phyloP scores from a whole-genome alignment of 1,139 yeast genomes.

The Protomyces lactucae-debilis region DNA sequence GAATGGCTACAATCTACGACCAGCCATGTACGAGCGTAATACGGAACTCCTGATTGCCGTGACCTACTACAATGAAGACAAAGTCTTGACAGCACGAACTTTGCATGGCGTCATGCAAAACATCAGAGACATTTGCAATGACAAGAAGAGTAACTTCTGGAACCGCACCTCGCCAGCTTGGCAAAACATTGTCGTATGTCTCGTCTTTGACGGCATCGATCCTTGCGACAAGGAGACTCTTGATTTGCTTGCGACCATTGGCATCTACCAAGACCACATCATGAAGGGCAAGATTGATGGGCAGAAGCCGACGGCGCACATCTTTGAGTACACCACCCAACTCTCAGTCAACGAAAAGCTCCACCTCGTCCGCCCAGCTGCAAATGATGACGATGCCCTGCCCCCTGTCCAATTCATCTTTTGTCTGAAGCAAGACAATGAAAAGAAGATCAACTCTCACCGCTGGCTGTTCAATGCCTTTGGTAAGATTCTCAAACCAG shows the following conservation, averaged over 20 bases:
- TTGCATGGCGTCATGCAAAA: constrained; percentile 91
- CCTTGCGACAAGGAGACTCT: constrained; percentile 73
- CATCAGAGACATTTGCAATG: constrained; percentile 71
- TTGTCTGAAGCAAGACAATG: constrained; percentile 81
- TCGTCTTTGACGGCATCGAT: constrained; percentile 91
- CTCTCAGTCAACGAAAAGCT: constrained; percentile 53
- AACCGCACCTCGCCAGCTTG: constrained; percentile 84
- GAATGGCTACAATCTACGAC: constrained; percentile 75
- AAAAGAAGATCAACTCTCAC: constrained; percentile 89
- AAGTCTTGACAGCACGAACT: constrained; percentile 78
- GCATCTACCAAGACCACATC: constrained; percentile 91
- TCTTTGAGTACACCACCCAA: constrained; percentile 60
- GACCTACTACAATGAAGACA: constrained; percentile 94
- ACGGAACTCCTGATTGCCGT: constrained; percentile 85
- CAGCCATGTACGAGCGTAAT: constrained; percentile 66
- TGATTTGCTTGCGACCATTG: constrained; percentile 82
- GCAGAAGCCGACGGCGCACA: constrained; percentile 80
- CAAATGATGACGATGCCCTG: constrained; percentile 57
- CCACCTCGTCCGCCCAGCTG: constrained; percentile 47
- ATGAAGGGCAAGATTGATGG: constrained; percentile 87
- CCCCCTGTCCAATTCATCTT: constrained; percentile 82
- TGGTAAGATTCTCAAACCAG: constrained; percentile 80
- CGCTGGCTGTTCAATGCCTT: constrained; percentile 95
- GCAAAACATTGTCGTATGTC: constrained; percentile 86
- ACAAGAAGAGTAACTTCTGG: constrained; percentile 53